phyloP scores from a whole-genome alignment of 441 rosid species.

The Adansonia rubrostipa region DNA sequence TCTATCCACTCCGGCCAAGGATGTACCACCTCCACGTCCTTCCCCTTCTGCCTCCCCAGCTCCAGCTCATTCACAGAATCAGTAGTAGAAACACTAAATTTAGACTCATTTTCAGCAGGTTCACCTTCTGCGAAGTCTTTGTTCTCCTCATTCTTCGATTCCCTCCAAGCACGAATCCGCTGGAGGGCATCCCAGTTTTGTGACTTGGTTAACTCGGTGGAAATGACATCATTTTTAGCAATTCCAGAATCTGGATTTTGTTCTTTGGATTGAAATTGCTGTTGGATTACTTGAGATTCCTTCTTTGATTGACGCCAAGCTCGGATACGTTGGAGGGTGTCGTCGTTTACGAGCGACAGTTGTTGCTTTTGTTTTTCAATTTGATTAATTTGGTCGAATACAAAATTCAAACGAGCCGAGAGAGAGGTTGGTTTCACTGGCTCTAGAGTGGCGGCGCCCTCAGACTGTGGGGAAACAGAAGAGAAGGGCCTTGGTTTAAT shows the following conservation, averaged over 20 bases:
- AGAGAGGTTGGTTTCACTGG: slow-evolving; percentile 65
- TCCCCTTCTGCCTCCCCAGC: slow-evolving; percentile 33
- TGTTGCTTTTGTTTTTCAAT: slow-evolving; percentile 59
- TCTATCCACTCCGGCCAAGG: slow-evolving; percentile 99
- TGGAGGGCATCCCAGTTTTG: slow-evolving; percentile 8
- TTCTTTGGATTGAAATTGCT: slow-evolving; percentile 24
- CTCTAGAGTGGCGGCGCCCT: slow-evolving; percentile 25
- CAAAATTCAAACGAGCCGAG: slow-evolving; percentile 86
- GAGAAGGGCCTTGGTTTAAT: slow-evolving; percentile 38
- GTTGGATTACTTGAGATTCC: slow-evolving; percentile 34
- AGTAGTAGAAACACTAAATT: neutral
- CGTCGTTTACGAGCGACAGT: slow-evolving; percentile 55
- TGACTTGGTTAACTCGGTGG: neutral
- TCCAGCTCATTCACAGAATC: slow-evolving; percentile 12
- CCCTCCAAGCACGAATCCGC: slow-evolving; percentile 24
- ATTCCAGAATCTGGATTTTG: slow-evolving; percentile 16
- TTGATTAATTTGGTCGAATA: slow-evolving; percentile 85
- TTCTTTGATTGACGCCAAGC: slow-evolving; percentile 78
- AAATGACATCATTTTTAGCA: slow-evolving; percentile 1
- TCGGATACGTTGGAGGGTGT: slow-evolving; percentile 83
- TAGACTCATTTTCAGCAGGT: neutral
- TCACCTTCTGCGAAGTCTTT: slow-evolving; percentile 22
- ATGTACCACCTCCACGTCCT: slow-evolving; percentile 71
- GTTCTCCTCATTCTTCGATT: neutral
- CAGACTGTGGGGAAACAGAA: slow-evolving; percentile 38